phyloP scores from a whole-genome alignment of 2,329 filamentous ascomycete species.

The Diaporthe nobilis region DNA sequence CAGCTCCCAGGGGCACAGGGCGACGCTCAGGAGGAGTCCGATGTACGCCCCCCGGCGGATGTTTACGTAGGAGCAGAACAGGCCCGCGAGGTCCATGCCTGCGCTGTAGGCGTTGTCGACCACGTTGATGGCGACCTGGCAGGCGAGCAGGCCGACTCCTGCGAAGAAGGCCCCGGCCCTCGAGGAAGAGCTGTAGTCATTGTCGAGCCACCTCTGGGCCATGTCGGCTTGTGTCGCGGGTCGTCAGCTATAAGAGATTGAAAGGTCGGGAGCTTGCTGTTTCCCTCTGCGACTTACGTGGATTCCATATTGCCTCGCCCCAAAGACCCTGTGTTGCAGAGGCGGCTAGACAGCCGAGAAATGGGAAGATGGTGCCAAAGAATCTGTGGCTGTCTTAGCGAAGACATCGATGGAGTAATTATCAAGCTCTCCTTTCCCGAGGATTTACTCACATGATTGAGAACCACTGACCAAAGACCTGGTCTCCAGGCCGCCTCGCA shows the following conservation, averaged over 20 bases:
- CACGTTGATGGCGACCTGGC: conserved; percentile 61
- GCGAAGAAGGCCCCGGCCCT: conserved; percentile 63
- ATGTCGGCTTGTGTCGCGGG: conserved; percentile 29
- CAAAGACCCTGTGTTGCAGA: conserved; percentile 37
- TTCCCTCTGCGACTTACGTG: conserved; percentile 25
- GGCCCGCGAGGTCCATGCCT: conserved; percentile 68
- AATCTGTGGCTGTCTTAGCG: conserved; percentile 47
- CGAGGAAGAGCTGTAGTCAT: conserved; percentile 44
- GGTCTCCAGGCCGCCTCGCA: conserved; percentile 35
- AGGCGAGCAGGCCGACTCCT: conserved; percentile 58
- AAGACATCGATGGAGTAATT: background rate
- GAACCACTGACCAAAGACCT: conserved; percentile 38
- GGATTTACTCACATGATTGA: conserved; percentile 27
- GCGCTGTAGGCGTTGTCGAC: conserved; percentile 64
- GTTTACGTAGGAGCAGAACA: conserved; percentile 68
- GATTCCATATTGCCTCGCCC: conserved; percentile 39
- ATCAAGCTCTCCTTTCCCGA: background rate
- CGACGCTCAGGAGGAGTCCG: conserved; percentile 50
- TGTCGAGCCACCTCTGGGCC: conserved; percentile 39
- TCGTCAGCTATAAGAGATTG: background rate
- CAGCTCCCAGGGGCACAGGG: conserved; percentile 65
- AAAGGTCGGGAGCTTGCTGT: background rate
- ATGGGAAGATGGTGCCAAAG: conserved; percentile 37
- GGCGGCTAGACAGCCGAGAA: conserved; percentile 36
- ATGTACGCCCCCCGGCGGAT: conserved; percentile 66